phyloP scores from a whole-genome alignment of 805 yeast genomes.

The Spathaspora boniae region DNA sequence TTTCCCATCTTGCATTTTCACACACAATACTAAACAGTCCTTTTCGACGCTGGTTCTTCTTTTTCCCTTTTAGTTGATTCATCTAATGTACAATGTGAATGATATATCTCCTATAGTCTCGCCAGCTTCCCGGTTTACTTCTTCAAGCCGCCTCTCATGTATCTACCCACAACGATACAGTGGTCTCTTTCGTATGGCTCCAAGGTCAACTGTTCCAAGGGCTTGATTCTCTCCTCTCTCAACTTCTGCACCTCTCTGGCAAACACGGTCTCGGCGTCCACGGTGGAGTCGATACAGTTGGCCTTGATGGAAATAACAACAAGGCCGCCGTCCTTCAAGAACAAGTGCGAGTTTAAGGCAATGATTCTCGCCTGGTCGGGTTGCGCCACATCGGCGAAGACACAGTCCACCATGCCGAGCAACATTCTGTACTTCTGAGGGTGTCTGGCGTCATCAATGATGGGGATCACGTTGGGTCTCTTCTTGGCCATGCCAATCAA shows the following conservation, averaged over 20 bases:
- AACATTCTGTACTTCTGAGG: conserved; percentile 99
- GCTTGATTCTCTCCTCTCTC: conserved; percentile 98
- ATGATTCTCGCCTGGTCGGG: conserved; percentile 99
- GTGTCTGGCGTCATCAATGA: conserved; percentile 99
- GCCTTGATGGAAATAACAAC: conserved; percentile 99
- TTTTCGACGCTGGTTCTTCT: no score
- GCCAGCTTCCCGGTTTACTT: conserved; percentile 24
- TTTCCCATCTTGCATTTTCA: no score
- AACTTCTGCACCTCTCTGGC: conserved; percentile 99
- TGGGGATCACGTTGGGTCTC: conserved; percentile 99
- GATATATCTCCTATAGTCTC: no score
- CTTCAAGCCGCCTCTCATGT: conserved; percentile 83
- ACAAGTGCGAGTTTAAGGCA: conserved; percentile 96
- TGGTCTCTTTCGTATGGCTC: conserved; percentile 99
- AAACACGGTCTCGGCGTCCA: conserved; percentile 98
- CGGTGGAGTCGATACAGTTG: conserved; percentile 99
- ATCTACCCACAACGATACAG: conserved; percentile 97
- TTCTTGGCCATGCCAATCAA: conserved; percentile 99
- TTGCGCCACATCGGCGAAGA: conserved; percentile 99
- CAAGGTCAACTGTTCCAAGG: conserved; percentile 95
- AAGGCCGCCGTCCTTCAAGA: conserved; percentile 97
- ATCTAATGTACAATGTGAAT: background rate
- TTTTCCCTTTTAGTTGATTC: conserved; percentile 1
- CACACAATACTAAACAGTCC: no score
- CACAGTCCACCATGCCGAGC: conserved; percentile 97